Evolutionary conservation across 2,329 filamentous ascomycete species (phyloP).

Genomic region (Colletotrichum paranaense): DNA sequence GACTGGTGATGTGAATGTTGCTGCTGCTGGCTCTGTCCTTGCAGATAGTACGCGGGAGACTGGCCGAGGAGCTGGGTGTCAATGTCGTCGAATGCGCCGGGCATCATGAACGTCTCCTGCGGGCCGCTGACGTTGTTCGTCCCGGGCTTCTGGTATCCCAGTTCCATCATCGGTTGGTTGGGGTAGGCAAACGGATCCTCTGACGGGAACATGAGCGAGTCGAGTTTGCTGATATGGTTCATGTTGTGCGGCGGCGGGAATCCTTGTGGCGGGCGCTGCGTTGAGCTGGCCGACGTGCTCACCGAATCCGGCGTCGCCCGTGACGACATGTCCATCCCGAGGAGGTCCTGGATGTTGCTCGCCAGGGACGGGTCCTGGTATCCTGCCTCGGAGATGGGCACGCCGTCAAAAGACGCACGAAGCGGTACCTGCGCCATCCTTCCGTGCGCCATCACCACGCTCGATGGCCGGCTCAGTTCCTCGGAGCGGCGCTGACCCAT

Average conservation of each 20-base stretch:
- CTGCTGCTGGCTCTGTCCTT: slow-evolving; percentile 50
- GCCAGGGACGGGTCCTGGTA: slow-evolving; percentile 51
- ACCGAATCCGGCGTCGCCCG: slow-evolving; percentile 56
- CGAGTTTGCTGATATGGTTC: slow-evolving; percentile 74
- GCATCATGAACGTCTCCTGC: slow-evolving; percentile 61
- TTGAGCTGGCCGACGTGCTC: slow-evolving; percentile 53
- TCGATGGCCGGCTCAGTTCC: slow-evolving; percentile 47
- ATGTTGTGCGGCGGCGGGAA: slow-evolving; percentile 45
- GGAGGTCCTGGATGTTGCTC: slow-evolving; percentile 55
- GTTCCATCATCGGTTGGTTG: slow-evolving; percentile 77
- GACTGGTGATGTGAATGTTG: slow-evolving; percentile 36
- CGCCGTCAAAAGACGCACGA: slow-evolving; percentile 49
- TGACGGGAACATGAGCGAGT: slow-evolving; percentile 84
- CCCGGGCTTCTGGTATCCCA: slow-evolving; percentile 54
- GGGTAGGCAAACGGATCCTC: slow-evolving; percentile 84
- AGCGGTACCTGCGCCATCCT: slow-evolving; percentile 37
- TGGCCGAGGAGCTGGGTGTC: slow-evolving; percentile 79
- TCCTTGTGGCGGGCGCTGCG: slow-evolving; percentile 39
- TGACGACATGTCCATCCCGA: slow-evolving; percentile 58
- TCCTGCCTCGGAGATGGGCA: slow-evolving; percentile 42
- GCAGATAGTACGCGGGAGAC: slow-evolving; percentile 77
- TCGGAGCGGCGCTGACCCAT: slow-evolving; percentile 48
- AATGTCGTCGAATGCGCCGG: slow-evolving; percentile 70
- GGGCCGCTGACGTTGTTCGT: slow-evolving; percentile 46
- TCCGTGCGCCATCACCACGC: slow-evolving; percentile 38